Evolutionary conservation across 352 stramenopile genomes (phyloP), one percentile per base, ranked within the genome.

Genomic region (Phytophthora podocarpi): DNA sequence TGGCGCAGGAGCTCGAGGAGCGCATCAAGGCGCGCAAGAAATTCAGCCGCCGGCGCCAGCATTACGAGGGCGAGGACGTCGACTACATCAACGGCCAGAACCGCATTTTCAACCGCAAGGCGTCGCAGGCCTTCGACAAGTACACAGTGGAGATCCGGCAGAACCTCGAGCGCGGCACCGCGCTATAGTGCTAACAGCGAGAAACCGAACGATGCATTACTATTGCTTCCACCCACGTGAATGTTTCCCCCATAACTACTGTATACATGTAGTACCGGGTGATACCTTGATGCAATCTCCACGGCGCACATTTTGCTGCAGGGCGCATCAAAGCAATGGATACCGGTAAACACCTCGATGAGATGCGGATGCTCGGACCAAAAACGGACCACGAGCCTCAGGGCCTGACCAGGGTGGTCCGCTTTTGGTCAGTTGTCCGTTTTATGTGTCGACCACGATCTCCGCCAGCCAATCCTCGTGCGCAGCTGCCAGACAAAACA

Each of bases 31-130:
- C 72, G 9, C 78, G 82, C 59, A 89, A 89, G 64, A 90, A 85
- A 49, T 93, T 93, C 47, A 91, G 82, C 24, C 82, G 85, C 15
- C 71, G 85, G 34, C 78, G 85, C 57, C 82, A 86, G 54, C 79
- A 91, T 56, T 78, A 81, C 67, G 91, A 97, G 18, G 90, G 84
- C 55, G 94, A 98, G 61, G 89, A 97, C 49, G 95, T 99, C 23
- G 93, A 97, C 70, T 98, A 96, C 69, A 99, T 99, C 74, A 99
- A 99, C 82, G 90, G 98, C 67, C 83, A 97, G 52, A 99, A 99
- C 79, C 97, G 96, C 57, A 71, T 83, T 28, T 99, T 99, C 84
- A 99, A 99, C 84, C 87, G 98, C 78, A 99, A 99, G 77, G 93
- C 98, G 52, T 92, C 89, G 49, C 85, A 97, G 36, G 96, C 97